Evolutionary conservation across 1,284 basidiomycete species (phyloP).

Genomic region (Ceratobasidium sp.): DNA sequence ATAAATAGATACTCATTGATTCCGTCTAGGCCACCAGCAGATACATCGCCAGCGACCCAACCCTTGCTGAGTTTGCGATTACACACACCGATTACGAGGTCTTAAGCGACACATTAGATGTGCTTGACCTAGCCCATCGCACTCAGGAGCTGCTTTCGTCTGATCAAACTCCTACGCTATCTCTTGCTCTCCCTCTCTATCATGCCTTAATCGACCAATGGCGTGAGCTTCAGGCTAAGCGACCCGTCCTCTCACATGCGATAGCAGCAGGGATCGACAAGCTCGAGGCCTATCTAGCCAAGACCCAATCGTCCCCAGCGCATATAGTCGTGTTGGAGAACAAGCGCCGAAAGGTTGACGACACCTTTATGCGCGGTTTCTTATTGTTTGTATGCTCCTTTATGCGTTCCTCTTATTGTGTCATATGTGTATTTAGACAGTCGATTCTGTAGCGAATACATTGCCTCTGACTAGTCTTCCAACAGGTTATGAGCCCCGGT

Average conservation of each 20-base stretch:
- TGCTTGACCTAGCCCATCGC: conserved; percentile 23
- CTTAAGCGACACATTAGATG: conserved; percentile 5
- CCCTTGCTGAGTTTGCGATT: background rate
- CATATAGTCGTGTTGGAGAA: too few species aligned
- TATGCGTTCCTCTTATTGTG: too few species aligned
- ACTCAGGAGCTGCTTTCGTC: conserved; percentile 39
- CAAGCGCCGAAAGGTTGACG: too few species aligned
- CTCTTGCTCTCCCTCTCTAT: conserved; percentile 27
- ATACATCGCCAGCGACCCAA: conserved; percentile 8
- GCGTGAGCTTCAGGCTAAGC: background rate
- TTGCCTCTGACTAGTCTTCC: too few species aligned
- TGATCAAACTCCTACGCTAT: conserved; percentile 38
- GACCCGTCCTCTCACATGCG: conserved; percentile 25
- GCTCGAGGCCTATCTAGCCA: conserved; percentile 32
- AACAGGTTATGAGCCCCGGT: too few species aligned
- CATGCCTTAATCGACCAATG: conserved; percentile 14
- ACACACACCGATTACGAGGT: conserved; percentile 1
- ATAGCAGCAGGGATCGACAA: conserved; percentile 25
- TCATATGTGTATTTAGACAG: too few species aligned
- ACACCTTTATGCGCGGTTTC: too few species aligned
- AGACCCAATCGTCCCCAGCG: background rate
- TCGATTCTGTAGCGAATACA: too few species aligned
- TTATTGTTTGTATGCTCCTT: too few species aligned
- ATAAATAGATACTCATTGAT: background rate
- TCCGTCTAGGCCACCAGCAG: conserved; percentile 25